Base-by-base conservation (phyloP, 352 stramenopile species). In the Peronosclerospora sorghi region DNA sequence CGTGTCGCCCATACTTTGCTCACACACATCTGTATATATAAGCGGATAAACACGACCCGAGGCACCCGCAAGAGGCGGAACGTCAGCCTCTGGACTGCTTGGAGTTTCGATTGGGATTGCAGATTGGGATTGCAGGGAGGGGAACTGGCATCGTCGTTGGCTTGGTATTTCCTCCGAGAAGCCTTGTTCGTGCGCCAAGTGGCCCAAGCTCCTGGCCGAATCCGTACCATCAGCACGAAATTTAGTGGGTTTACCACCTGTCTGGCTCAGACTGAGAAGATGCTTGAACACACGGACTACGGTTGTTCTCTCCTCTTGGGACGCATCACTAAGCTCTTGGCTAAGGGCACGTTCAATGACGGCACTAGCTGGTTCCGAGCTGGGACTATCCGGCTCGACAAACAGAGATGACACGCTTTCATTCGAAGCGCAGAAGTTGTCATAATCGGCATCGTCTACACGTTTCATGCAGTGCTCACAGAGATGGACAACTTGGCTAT, bases 401-500 rank as follows among this genome's bases (percentile, higher is more conserved):
- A 34, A 40, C 15, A 48, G 38, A 14, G 57, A 51, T 3, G 62
- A 60, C 9, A 59, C 32, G 12, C 38, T 51, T 1, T 39, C 32
- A 24, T 51, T 52, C 4, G 45, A 56, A 34, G 54, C 45, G 6
- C 60, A 48, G 19, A 73, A 34, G 26, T 62, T 59, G 30, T 75
- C 54, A 43, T 80, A 85, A 43, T 81, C 62, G 12, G 67, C 65
- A 5, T 62, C 51, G 35, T 81, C 57, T 13, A 85, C 62, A 17
- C 69, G 69, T 14, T 68, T 50, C 45, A 75, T 57, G 40, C 73
- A 85, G 40, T 62, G 59, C 36, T 63, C 48, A 24, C 73, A 85
- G 9, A 85, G 56, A n/a, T 67, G 58, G 12, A 79, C 55, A n/a
- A 38, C 44, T 27, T 62, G 56, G 23, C 40, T 60, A 28, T 53